Base-by-base conservation (phyloP, 2,329 filamentous ascomycete species). In the Aspergillus quadrilineatus region DNA sequence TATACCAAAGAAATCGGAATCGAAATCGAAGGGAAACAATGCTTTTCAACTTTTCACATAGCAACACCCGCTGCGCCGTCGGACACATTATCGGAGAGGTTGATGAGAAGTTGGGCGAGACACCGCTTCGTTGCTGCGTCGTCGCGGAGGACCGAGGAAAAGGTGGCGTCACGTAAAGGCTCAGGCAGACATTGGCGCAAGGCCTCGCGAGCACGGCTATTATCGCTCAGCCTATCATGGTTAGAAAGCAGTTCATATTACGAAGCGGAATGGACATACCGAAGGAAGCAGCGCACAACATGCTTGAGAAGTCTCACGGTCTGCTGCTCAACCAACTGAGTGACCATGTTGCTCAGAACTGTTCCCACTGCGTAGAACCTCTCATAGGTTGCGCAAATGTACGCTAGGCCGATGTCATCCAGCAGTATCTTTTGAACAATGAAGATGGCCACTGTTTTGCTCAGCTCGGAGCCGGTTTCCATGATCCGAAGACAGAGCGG, bases 361-460 rank as follows among this genome's bases (percentile, higher is more conserved):
- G 94, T 99, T 5, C 94, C 94, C 4, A 99, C 94, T 6, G 94
- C 94, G 67, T 97, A 99, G 77, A 99, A 99, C 17, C 94, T 85
- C 80, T 99, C 94, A 68, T 99, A 99, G 0, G 94, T 99, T 63
- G 95, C 93, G 77, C 94, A 99, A 57, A 99, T 99, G 75, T 99
- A 99, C 69, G 94, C 94, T 60, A 99, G 83, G 4, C 94, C 94
- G 67, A 96, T 93, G 68, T 99, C 94, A 70, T 99, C 94, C 2
- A 99, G 84, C 51, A 99, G 79, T 28, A 99, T 99, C 82, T 99
- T 99, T 77, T 99, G 94, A 15, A 99, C 94, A 67, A 99, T 99
- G 79, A 99, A 99, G 68, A 99, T 99, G 57, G 94, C 94, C 12
- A 99, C 94, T 0, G 94, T 99, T 81, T 99, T 99, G 81, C 92